phyloP scores from a whole-genome alignment of 2,329 filamentous ascomycete species.

The Gaeumannomyces sp. region DNA sequence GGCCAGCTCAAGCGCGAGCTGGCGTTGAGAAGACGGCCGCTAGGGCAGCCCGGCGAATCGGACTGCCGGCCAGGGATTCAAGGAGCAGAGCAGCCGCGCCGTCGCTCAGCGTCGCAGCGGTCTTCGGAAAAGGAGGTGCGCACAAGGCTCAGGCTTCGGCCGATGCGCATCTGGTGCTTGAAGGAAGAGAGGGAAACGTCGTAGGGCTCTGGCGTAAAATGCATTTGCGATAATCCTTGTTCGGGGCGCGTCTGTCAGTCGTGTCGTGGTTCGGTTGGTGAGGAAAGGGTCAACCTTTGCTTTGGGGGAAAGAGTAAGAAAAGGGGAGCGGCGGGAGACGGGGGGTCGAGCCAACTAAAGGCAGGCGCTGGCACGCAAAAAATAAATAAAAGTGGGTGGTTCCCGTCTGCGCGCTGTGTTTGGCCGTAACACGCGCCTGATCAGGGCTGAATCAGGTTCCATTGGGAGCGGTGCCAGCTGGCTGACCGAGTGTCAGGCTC shows the following conservation, averaged over 20 bases:
- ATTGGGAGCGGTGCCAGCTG: neutral
- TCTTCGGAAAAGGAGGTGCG: conserved; percentile 43
- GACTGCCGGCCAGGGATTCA: conserved; percentile 26
- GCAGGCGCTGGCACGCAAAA: neutral
- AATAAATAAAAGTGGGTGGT: conserved; percentile 9
- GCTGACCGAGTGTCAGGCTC: neutral
- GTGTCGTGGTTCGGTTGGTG: conserved; percentile 2
- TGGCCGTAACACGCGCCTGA: neutral
- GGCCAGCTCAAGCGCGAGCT: neutral
- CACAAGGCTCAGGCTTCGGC: conserved; percentile 42
- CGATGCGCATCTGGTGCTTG: conserved; percentile 52
- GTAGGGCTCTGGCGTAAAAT: conserved; percentile 41
- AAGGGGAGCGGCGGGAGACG: conserved; percentile 8
- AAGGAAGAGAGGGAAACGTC: conserved; percentile 41
- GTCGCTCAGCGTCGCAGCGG: conserved; percentile 53
- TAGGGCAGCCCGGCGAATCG: conserved; percentile 5
- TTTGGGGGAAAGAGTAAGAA: conserved; percentile 2
- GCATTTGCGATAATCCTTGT: conserved; percentile 40
- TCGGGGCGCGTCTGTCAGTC: conserved; percentile 11
- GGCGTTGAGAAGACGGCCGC: neutral
- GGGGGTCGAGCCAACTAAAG: conserved; percentile 1
- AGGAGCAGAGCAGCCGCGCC: conserved; percentile 36
- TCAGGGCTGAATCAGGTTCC: neutral
- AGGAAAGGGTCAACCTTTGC: conserved; percentile 10
- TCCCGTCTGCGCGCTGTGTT: conserved; percentile 1